Evolutionary conservation across 192 early-diverging fungal genomes (phyloP).

Genomic region (Borealophlyctis nickersoniae): DNA sequence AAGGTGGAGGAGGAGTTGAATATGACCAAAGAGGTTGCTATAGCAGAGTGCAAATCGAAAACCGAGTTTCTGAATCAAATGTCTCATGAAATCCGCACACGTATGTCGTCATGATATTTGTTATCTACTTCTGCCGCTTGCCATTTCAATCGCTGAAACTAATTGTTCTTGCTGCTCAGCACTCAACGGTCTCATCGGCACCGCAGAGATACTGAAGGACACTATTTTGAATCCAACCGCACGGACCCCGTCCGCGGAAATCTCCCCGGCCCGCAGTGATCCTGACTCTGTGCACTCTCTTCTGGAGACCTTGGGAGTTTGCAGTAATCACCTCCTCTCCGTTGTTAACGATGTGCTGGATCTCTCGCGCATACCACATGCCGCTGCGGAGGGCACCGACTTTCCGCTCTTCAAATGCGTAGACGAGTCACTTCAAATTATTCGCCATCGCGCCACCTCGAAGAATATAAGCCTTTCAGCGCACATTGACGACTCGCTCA

Average conservation of each 20-base stretch:
- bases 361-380: background rate
- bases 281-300: background rate
- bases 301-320: background rate
- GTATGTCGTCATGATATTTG: background rate
- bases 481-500: background rate
- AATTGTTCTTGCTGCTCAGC: too few species aligned
- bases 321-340: background rate
- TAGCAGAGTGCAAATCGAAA: background rate
- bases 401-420: conserved; percentile 4
- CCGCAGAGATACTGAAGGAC: background rate
- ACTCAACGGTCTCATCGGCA: background rate
- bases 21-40: background rate
- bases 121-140: background rate
- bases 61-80: background rate
- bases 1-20: conserved; percentile 2
- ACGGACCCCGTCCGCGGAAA: background rate
- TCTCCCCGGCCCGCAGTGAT: too few species aligned
- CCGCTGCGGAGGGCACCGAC: background rate
- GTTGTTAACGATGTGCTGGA: conserved; percentile 12
- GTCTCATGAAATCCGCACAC: background rate
- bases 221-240: background rate
- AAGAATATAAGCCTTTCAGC: background rate
- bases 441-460: background rate
- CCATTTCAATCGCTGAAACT: background rate
- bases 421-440: background rate